Evolutionary conservation across 352 stramenopile genomes (phyloP), one percentile per base, ranked within the genome.

Genomic region (Globisporangium orthogonon): DNA sequence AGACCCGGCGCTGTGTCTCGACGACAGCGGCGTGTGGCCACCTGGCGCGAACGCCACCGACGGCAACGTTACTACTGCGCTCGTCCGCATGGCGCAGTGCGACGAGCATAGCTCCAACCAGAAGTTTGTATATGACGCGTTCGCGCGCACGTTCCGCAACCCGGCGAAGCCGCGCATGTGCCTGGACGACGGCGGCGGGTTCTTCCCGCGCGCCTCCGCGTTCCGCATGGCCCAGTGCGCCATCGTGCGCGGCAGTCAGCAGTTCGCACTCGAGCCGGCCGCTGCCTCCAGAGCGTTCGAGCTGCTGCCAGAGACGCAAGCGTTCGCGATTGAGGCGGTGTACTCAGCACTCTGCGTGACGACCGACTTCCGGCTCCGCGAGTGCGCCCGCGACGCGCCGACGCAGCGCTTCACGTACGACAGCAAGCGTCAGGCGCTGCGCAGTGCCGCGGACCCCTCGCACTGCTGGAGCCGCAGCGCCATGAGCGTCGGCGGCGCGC

Each of bases 321-420:
- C 41, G 41, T 62, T 57, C 15, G 50, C 41, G 30, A 18, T 62
- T 23, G 56, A 62, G 30, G 57, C 56, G 0, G 13, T 62, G n/a
- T 56, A 62, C 28, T 53, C 52, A 43, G 56, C n/a, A 5, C 23
- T 62, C 2, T 62, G 56, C 43, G 23, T 28, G 17, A 28, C 4
- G 13, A 29, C 13, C 5, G 47, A 44, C 14, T 43, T 62, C 10
- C 49, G 56, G 5, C 11, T 61, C n/a, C 28, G 15, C 18, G 29
- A 35, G 10, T 62, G 50, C 33, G 56, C 40, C 30, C 47, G 14
- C 2, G 50, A 37, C 30, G 13, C 31, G 10, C 14, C 43, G 9
- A 23, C 39, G 3, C 57, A 58, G 18, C 31, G 29, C 18, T 62
- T 62, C 35, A 30, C 35, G 57, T 54, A 58, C 43, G 44, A 44